These are phyloP conservation scores for Lobosporangium transversale DNA, from an alignment of 192 early-diverging fungal genomes.

Conservation along the genomic window DNA sequence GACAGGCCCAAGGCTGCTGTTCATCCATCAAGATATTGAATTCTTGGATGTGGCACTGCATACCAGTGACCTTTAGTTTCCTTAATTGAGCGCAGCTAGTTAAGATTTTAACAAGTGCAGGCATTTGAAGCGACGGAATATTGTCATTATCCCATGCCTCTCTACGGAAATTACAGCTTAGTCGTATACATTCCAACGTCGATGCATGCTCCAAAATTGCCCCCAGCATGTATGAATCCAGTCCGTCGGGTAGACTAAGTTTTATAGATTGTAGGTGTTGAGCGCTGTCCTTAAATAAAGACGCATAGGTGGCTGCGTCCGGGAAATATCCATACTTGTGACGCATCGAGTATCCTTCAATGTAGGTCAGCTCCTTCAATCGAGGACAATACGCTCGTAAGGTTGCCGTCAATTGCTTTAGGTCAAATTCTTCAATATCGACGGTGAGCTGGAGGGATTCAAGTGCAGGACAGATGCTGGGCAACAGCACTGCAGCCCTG, in stretches of 20 bases:
- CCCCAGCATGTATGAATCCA: background rate
- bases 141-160: background rate
- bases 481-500: background rate
- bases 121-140: background rate
- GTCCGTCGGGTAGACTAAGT: background rate
- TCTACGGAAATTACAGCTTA: background rate
- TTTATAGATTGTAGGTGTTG: background rate
- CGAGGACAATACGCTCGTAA: constrained; percentile 7
- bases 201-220: constrained; percentile 1
- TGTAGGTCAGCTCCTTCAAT: constrained; percentile 1
- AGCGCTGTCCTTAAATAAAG: constrained; percentile 8
- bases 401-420: background rate
- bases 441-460: constrained; percentile 8
- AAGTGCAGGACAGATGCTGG: constrained; percentile 2
- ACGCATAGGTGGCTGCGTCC: background rate
- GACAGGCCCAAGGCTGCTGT: constrained; percentile 3
- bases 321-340: constrained; percentile 15
- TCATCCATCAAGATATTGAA: background rate
- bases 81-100: background rate
- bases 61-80: background rate
- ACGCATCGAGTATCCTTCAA: constrained; percentile 5
- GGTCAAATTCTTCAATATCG: constrained; percentile 11
- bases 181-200: background rate
- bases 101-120: background rate
- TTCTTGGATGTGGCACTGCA: background rate